Base-by-base conservation (phyloP, 129 eudicot species). In the Flaveria sonorensis region DNA sequence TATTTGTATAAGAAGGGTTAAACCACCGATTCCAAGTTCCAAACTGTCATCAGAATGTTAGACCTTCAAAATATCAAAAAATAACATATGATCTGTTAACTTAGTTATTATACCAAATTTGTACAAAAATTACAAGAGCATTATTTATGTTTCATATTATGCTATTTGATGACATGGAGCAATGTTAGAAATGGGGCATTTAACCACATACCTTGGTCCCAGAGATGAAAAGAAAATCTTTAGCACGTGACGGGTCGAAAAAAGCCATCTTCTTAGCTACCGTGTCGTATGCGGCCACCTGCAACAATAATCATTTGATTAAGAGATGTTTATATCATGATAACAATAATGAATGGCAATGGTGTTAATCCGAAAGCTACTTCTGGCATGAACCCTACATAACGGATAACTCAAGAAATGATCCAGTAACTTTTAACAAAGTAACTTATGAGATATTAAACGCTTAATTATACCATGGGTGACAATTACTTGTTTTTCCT, bases 231-330 rank as follows among this genome's bases (percentile, higher is more conserved):
- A 92, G 86, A 76, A 92, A 92, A 74, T 92, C 96, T 71, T 88
- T 81, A 77, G 96, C 86, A 46, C 97, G 91, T 48, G 96, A 84
- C 48, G 93, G 97, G 67, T 92, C 96, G 68, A 92, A 92, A 48
- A 92, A 92, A 47, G 93, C 91, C 97, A 92, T 92, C 74, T 88
- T 75, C 80, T 85, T 83, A 77, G 72, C 92, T 3, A 72, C 80
- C 6, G 88, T 92, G 73, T 92, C 92, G 62, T 92, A 92, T 81
- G 97, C 97, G 46, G 97, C 97, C 85, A 92, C 97, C 96, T 92
- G 81, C 48, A 39, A 46, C 3, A 42, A 76, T 3, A 20, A 66
- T 67, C 11, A 30, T 39, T 52, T 39, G 11, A 73, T 62, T 63
- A 66, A 53, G 11, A 66, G 62, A 46, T 60, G 16, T 47, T 32